Evolutionary conservation across 208 protist species (phyloP).

Genomic region (Blechomonas ayalai): DNA sequence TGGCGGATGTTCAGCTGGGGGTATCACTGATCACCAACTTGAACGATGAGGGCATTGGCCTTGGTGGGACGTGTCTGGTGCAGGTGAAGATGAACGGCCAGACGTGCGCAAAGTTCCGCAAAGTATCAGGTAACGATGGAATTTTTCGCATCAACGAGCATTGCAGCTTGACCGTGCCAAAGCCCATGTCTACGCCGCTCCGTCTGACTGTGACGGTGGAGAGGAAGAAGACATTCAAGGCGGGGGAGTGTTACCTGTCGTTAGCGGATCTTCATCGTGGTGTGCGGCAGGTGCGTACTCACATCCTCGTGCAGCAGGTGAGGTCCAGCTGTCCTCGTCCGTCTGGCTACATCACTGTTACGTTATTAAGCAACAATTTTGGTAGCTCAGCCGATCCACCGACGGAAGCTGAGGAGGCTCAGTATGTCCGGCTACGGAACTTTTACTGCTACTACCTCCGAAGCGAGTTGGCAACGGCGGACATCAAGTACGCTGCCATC

Average conservation of each 20-base stretch:
- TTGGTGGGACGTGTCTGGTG: slow-evolving; percentile 38
- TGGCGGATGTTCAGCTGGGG: slow-evolving; percentile 23
- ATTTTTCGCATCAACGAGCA: slow-evolving; percentile 38
- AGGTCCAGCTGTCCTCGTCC: slow-evolving; percentile 23
- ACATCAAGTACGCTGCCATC: slow-evolving; percentile 53
- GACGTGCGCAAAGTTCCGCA: slow-evolving; percentile 19
- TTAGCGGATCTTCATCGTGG: slow-evolving; percentile 45
- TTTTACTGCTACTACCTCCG: slow-evolving; percentile 75
- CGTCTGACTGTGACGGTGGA: slow-evolving; percentile 44
- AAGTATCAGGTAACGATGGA: slow-evolving; percentile 24
- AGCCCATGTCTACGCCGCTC: slow-evolving; percentile 31
- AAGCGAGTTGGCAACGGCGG: slow-evolving; percentile 38
- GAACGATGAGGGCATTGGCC: slow-evolving; percentile 23
- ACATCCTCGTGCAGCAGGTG: slow-evolving; percentile 50
- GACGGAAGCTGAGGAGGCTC: slow-evolving; percentile 21
- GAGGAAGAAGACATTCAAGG: slow-evolving; percentile 13
- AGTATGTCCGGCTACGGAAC: slow-evolving; percentile 40
- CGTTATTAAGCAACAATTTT: slow-evolving; percentile 39
- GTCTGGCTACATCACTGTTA: slow-evolving; percentile 56
- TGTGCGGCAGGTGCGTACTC: slow-evolving; percentile 39
- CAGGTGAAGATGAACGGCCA: slow-evolving; percentile 35
- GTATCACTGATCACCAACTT: slow-evolving; percentile 46
- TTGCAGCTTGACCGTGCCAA: slow-evolving; percentile 29
- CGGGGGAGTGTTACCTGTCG: slow-evolving; percentile 58
- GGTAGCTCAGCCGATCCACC: slow-evolving; percentile 19